Evolutionary conservation across 176 grass and related monocot genomes (phyloP).

Genomic region (Saccharum spontaneum): DNA sequence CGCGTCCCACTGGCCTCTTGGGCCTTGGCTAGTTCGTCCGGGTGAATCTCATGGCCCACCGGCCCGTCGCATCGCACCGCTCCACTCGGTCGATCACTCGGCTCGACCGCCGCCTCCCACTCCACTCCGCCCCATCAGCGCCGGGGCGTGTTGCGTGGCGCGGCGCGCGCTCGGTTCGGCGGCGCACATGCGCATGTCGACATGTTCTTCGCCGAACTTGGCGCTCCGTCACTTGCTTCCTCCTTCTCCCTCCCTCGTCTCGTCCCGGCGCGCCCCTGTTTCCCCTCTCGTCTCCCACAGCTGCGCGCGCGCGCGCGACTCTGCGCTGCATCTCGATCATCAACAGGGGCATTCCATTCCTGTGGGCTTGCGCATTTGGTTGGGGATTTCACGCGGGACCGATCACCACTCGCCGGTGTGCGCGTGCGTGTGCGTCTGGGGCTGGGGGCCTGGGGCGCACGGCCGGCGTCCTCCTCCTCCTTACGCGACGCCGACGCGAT

Average conservation of each 20-base stretch:
- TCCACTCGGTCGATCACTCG: too few species aligned
- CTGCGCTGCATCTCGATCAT: background rate
- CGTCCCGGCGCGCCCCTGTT: background rate
- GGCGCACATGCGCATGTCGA: background rate
- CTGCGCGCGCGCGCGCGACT: background rate
- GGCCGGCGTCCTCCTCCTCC: background rate
- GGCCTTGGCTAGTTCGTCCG: background rate
- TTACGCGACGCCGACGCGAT: background rate
- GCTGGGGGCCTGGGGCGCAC: background rate
- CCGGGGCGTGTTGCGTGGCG: background rate
- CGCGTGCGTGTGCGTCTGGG: background rate
- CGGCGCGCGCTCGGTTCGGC: constrained; percentile 12
- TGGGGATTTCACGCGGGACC: background rate
- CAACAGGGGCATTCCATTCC: too few species aligned
- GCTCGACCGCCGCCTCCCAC: background rate
- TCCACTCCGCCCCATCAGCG: background rate
- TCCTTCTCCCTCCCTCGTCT: background rate
- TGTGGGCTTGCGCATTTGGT: background rate
- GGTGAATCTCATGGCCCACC: background rate
- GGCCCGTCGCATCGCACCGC: background rate
- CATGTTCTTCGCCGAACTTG: constrained; percentile 36
- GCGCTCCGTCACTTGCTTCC: constrained; percentile 42
- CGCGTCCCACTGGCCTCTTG: background rate
- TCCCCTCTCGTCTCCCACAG: background rate
- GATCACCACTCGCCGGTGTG: background rate